Percentiles rank a stretch among this genome's conserved stretches.
These are phyloP conservation scores for Suillus tomentosus DNA, from an alignment of 768 basidiomycete species.

Conservation along the genomic window DNA sequence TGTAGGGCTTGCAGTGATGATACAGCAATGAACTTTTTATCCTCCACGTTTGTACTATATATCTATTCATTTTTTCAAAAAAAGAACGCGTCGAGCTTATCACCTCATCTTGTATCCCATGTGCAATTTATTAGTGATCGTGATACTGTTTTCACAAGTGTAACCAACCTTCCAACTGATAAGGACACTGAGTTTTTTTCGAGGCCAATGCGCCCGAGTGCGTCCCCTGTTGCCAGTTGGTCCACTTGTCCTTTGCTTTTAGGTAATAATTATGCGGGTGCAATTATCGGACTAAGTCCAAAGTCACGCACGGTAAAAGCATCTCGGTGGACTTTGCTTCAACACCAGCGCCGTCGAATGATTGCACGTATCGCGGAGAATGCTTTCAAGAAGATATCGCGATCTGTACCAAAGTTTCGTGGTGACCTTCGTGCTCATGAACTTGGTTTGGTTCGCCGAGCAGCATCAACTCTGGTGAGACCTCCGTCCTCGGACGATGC, in stretches of 20 bases:
- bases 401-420: constrained; percentile 41
- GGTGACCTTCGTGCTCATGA: constrained; percentile 42
- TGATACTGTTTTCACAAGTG: constrained; percentile 1
- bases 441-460: constrained; percentile 22
- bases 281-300: background rate
- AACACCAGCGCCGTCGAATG: constrained; percentile 25
- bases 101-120: background rate
- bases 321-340: background rate
- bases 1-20: constrained; percentile 5
- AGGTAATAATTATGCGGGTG: constrained; percentile 9
- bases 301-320: background rate
- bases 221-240: background rate
- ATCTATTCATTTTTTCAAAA: background rate
- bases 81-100: background rate
- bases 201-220: background rate
- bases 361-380: constrained; percentile 40
- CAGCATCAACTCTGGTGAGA: constrained; percentile 43
- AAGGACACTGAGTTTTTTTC: background rate
- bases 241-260: background rate
- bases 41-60: background rate
- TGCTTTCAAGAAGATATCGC: constrained; percentile 40
- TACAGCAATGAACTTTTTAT: constrained; percentile 3
- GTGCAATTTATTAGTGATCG: constrained; percentile 6
- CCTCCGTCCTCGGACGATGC: constrained; percentile 68
- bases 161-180: background rate